Conservation (phyloP, 1,284 basidiomycete species). For the Tylopilus sp. region DNA sequence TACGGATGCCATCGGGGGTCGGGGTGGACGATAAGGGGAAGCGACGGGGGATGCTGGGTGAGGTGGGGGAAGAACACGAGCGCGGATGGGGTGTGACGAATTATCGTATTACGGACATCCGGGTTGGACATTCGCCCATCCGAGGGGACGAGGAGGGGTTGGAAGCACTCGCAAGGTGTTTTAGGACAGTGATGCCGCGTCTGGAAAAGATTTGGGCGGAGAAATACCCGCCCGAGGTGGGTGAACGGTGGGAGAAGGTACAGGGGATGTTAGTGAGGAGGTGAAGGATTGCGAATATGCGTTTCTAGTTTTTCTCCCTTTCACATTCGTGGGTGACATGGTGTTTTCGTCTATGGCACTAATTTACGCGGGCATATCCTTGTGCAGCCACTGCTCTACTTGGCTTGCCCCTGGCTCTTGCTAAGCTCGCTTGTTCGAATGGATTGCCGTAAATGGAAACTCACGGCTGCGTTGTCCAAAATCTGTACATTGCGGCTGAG, state of each 20-base stretch:
- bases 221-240: constrained; percentile 15
- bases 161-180: constrained; percentile 11
- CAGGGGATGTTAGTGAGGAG: constrained; percentile 13
- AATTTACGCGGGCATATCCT: too few relatives aligned
- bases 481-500: too few relatives aligned
- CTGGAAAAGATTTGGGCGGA: constrained; percentile 20
- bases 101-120: constrained; percentile 14
- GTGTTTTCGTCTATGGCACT: too few relatives aligned
- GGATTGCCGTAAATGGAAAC: too few relatives aligned
- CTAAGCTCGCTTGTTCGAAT: too few relatives aligned
- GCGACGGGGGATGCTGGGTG: not conserved
- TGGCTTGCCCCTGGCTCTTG: too few relatives aligned
- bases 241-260: constrained; percentile 14
- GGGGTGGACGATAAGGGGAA: not conserved
- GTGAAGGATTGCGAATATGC: not conserved
- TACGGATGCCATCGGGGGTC: not conserved
- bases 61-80: not conserved
- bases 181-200: constrained; percentile 20
- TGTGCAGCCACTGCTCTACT: too few relatives aligned
- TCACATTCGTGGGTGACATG: too few relatives aligned
- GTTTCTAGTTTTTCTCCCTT: too few relatives aligned
- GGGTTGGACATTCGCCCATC: constrained; percentile 23
- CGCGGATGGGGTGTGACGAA: constrained; percentile 23
- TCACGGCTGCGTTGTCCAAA: too few relatives aligned
- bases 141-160: constrained; percentile 10